These are phyloP conservation scores for Suhomyces xylopsoci DNA, from an alignment of 805 yeast genomes.

Conservation along the genomic window DNA sequence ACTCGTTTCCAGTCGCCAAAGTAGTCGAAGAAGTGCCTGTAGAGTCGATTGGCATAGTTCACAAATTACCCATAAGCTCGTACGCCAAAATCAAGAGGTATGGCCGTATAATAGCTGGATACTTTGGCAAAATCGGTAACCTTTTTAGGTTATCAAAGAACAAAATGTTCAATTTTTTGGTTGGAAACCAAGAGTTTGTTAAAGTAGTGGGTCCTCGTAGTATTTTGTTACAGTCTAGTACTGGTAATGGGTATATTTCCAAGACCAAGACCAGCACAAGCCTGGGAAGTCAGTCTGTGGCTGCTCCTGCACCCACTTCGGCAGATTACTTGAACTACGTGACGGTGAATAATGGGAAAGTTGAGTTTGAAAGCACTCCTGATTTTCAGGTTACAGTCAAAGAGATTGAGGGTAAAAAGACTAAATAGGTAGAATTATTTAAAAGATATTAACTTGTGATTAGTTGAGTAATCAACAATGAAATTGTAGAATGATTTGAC, in stretches of 20 bases:
- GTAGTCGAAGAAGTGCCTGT: background rate
- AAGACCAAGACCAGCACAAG: background rate
- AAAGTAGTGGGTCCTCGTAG: conserved; percentile 55
- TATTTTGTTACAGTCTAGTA: conserved; percentile 45
- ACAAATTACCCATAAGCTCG: background rate
- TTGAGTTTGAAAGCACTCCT: conserved; percentile 43
- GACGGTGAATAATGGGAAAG: conserved; percentile 40
- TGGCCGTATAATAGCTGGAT: background rate
- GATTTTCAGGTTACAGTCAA: conserved; percentile 35
- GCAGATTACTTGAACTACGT: conserved; percentile 51
- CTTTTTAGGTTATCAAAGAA: background rate
- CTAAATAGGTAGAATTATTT: background rate
- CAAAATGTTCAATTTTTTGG: conserved; percentile 8
- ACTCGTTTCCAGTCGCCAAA: conserved; percentile 14
- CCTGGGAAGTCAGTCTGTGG: background rate
- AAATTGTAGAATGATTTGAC: no score
- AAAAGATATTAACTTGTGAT: background rate
- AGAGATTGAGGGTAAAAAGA: conserved; percentile 21
- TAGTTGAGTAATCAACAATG: no score
- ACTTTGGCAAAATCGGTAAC: background rate
- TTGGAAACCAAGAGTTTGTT: conserved; percentile 44
- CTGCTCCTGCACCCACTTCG: conserved; percentile 12
- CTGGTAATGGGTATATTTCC: conserved; percentile 13
- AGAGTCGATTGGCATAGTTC: background rate
- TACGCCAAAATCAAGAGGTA: conserved; percentile 1